A percentile compares a stretch with the other conserved stretches of the same genome.
These are phyloP conservation scores for Jackrogersella minutella DNA, from an alignment of 495 filamentous ascomycete genomes.

Conservation along the genomic window DNA sequence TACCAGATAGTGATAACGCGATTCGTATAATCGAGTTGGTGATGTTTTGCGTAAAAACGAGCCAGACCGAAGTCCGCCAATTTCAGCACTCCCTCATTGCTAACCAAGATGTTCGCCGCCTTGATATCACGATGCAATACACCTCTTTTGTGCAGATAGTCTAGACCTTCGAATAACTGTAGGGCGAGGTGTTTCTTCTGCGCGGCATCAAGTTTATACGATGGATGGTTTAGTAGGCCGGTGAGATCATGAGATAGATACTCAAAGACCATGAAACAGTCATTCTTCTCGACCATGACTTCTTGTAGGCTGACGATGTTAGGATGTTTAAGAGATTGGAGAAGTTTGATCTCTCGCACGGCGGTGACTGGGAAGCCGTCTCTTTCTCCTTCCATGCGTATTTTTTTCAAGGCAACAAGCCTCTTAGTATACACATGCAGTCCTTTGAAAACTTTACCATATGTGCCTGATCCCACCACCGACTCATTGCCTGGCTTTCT, in stretches of 20 bases:
- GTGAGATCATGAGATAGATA: conserved; percentile 90
- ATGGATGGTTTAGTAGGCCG: conserved; percentile 86
- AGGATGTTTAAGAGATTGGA: conserved; percentile 89
- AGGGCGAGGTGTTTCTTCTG: conserved; percentile 95
- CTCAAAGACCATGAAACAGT: conserved; percentile 99
- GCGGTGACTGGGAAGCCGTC: conserved; percentile 98
- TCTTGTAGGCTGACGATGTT: conserved; percentile 91
- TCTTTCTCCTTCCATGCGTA: conserved; percentile 87
- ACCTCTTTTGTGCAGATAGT: conserved; percentile 92
- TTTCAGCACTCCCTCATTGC: conserved; percentile 86
- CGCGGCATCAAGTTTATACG: conserved; percentile 81
- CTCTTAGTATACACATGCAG: conserved; percentile 92
- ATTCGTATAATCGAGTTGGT: conserved; percentile 96
- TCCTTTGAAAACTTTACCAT: conserved; percentile 99
- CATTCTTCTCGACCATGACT: conserved; percentile 98
- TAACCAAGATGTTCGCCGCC: conserved; percentile 93
- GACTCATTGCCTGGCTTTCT: conserved; percentile 94
- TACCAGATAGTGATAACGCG: conserved; percentile 99
- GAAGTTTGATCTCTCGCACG: conserved; percentile 93
- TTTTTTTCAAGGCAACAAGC: conserved; percentile 92
- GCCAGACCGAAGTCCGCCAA: conserved; percentile 96
- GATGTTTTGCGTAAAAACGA: conserved; percentile 94
- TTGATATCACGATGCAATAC: conserved; percentile 97
- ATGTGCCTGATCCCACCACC: conserved; percentile 91
- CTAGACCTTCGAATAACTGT: conserved; percentile 93